These are phyloP conservation scores for Naganishia antarctica DNA, from an alignment of 768 basidiomycete genomes.

Conservation along the genomic window DNA sequence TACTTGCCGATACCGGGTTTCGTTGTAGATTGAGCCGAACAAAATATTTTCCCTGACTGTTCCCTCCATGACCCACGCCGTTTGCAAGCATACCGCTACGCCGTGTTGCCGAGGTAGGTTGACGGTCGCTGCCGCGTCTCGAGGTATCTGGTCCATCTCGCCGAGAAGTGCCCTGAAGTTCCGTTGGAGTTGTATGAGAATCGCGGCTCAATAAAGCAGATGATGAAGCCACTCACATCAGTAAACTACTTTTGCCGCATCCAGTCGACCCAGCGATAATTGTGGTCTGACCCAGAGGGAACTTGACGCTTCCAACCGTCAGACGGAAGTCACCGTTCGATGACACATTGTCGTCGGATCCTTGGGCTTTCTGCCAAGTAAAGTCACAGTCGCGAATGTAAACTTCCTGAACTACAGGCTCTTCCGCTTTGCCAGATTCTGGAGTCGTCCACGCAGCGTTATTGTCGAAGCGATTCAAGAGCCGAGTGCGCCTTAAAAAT, in stretches of 20 bases:
- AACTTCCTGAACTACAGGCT: not conserved
- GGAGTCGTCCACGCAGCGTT: slow-evolving; percentile 3
- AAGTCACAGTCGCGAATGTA: slow-evolving; percentile 32
- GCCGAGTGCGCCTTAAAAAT: slow-evolving; percentile 52
- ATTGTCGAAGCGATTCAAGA: slow-evolving; percentile 43
- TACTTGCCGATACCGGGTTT: slow-evolving; percentile 52
- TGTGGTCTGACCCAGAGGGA: slow-evolving; percentile 49
- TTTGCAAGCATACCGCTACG: slow-evolving; percentile 75
- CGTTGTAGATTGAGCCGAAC: slow-evolving; percentile 53
- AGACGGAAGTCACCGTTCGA: slow-evolving; percentile 19
- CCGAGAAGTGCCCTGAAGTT: slow-evolving; percentile 47
- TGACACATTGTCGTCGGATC: slow-evolving; percentile 19
- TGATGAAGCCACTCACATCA: slow-evolving; percentile 5
- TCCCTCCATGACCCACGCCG: slow-evolving; percentile 78
- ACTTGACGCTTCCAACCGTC: slow-evolving; percentile 46
- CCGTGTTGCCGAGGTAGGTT: slow-evolving; percentile 65
- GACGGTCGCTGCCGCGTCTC: slow-evolving; percentile 58
- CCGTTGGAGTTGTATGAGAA: not conserved
- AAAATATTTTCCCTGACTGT: slow-evolving; percentile 56
- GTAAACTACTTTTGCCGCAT: slow-evolving; percentile 42
- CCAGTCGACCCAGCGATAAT: slow-evolving; percentile 51
- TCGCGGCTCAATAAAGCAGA: slow-evolving; percentile 28
- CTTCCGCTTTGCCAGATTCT: not conserved
- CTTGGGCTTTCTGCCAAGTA: slow-evolving; percentile 50
- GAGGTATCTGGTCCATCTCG: slow-evolving; percentile 50